Conservation (phyloP, 1,139 yeast genomes). For the Suhomyces guaymorum region DNA sequence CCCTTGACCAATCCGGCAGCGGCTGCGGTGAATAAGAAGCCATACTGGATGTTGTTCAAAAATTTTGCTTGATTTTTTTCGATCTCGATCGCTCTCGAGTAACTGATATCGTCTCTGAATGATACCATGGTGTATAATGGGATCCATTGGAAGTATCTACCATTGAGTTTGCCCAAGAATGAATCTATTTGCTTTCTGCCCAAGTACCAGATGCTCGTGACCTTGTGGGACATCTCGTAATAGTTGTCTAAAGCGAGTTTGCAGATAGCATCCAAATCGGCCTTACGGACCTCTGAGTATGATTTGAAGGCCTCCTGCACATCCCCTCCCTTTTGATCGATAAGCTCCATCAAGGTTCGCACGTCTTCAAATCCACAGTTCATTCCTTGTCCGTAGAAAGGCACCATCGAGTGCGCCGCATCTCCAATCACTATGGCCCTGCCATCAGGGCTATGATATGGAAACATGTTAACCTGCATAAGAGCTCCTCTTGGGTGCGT, state of each 20-base stretch:
- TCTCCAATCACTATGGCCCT: slow-evolving; percentile 78
- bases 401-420: slow-evolving; percentile 97
- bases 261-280: slow-evolving; percentile 73
- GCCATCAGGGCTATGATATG: slow-evolving; percentile 66
- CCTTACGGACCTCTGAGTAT: slow-evolving; percentile 59
- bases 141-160: slow-evolving; percentile 61
- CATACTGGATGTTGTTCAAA: slow-evolving; percentile 31
- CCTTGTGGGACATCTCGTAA: slow-evolving; percentile 85
- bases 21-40: slow-evolving; percentile 19
- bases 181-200: slow-evolving; percentile 70
- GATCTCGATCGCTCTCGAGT: slow-evolving; percentile 65
- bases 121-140: slow-evolving; percentile 93
- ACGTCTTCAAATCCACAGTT: slow-evolving; percentile 96
- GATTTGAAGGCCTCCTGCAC: slow-evolving; percentile 53
- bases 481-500: slow-evolving; percentile 75
- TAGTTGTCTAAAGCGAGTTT: slow-evolving; percentile 80
- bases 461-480: slow-evolving; percentile 64
- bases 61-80: slow-evolving; percentile 53
- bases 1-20: slow-evolving; percentile 17
- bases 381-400: slow-evolving; percentile 97
- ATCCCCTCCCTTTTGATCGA: slow-evolving; percentile 47
- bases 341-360: slow-evolving; percentile 57
- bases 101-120: slow-evolving; percentile 79
- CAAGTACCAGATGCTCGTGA: slow-evolving; percentile 62
- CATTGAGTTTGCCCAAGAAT: slow-evolving; percentile 52